phyloP scores from a whole-genome alignment of 2,329 filamentous ascomycete genomes.

The Aspergillus sojae region DNA sequence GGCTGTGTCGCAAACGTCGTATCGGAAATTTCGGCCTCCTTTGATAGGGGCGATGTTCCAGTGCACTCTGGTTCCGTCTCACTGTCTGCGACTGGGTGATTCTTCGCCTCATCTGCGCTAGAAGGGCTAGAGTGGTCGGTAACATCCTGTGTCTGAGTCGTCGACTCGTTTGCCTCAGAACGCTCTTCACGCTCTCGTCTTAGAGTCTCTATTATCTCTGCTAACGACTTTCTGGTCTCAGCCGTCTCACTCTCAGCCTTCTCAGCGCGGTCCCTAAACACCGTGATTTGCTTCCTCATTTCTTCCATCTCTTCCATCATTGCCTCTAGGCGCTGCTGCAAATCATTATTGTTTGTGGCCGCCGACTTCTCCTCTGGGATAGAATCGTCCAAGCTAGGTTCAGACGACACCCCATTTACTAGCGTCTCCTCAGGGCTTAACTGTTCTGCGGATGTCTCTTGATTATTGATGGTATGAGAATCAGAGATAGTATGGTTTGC shows the following conservation, averaged over 20 bases:
- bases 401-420: conserved; percentile 5
- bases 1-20: conserved; percentile 45
- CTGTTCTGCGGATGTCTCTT: conserved; percentile 10
- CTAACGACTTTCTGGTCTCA: conserved; percentile 71
- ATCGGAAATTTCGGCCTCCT: conserved; percentile 43
- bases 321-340: conserved; percentile 73
- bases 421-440: conserved; percentile 15
- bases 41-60: conserved; percentile 52
- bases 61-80: conserved; percentile 40
- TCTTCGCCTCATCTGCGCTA: conserved; percentile 15
- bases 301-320: conserved; percentile 80
- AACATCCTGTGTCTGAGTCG: conserved; percentile 13
- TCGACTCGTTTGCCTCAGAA: conserved; percentile 43
- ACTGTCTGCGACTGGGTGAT: conserved; percentile 17
- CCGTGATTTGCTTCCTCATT: conserved; percentile 77
- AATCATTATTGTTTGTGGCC: conserved; percentile 45
- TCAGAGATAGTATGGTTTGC: conserved; percentile 3
- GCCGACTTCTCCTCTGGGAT: conserved; percentile 29
- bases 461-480: conserved; percentile 4
- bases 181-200: conserved; percentile 65
- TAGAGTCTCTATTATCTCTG: conserved; percentile 85
- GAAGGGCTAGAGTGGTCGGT: conserved; percentile 13
- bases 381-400: conserved; percentile 30
- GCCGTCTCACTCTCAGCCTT: conserved; percentile 77
- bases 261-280: conserved; percentile 76